A percentile compares a stretch with the other conserved stretches of the same genome.
Evolutionary conservation across 2,329 filamentous ascomycete species (phyloP).

Genomic region (Coniochaeta ligniaria): DNA sequence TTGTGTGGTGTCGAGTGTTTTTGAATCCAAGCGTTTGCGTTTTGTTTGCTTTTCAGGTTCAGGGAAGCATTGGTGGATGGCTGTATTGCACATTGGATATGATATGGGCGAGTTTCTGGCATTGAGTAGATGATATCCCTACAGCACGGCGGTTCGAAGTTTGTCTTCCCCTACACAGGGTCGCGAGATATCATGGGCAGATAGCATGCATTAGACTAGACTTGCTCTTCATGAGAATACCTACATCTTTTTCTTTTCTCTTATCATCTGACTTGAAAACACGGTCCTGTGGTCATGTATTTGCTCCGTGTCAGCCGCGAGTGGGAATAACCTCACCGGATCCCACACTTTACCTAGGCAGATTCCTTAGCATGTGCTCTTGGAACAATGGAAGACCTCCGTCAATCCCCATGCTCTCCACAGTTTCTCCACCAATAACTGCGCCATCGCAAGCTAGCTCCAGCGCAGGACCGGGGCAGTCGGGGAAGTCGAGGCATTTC

Average conservation of each 20-base stretch:
- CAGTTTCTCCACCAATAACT: background rate
- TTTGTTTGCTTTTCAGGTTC: background rate
- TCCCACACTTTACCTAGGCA: background rate
- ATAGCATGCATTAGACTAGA: background rate
- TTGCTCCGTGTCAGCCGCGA: background rate
- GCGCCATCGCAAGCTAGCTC: background rate
- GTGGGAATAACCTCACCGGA: background rate
- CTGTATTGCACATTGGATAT: background rate
- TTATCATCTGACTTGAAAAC: too few species aligned
- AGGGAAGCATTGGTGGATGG: background rate
- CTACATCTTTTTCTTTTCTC: background rate
- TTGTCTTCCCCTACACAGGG: background rate
- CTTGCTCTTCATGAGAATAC: background rate
- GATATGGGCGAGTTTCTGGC: background rate
- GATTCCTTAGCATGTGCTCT: background rate
- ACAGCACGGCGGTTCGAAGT: background rate
- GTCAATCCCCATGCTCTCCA: background rate
- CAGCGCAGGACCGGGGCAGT: background rate
- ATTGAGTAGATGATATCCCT: background rate
- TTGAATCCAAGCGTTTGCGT: background rate
- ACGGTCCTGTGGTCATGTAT: background rate
- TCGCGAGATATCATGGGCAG: background rate
- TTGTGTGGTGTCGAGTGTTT: background rate
- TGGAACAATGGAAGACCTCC: background rate
- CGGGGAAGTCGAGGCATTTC: background rate